These are phyloP conservation scores for Collybia mongolica DNA, from an alignment of 768 basidiomycete species.

Conservation along the genomic window DNA sequence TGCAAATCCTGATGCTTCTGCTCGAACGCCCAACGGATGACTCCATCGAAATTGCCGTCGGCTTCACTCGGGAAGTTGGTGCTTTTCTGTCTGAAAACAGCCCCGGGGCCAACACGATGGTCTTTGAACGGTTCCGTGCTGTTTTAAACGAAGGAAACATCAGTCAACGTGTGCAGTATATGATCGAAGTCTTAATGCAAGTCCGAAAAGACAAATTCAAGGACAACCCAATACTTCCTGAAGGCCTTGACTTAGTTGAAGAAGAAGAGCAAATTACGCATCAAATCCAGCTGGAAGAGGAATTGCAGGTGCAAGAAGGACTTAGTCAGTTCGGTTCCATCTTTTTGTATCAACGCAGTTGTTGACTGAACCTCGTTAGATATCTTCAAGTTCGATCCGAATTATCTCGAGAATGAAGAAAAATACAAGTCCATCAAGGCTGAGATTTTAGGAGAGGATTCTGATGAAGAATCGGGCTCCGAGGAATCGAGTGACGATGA, in stretches of 20 bases:
- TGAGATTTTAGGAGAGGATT: conserved; percentile 92
- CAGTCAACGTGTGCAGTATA: conserved; percentile 96
- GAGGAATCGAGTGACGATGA: conserved; percentile 68
- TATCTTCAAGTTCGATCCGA: conserved; percentile 92
- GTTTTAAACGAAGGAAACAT: conserved; percentile 94
- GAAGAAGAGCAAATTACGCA: conserved; percentile 99
- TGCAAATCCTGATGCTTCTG: conserved; percentile 94
- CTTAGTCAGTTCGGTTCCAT: conserved; percentile 64
- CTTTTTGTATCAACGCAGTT: neutral
- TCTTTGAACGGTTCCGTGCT: conserved; percentile 95
- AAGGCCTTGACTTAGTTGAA: conserved; percentile 94
- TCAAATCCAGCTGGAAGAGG: conserved; percentile 87
- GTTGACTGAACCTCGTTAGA: conserved; percentile 48
- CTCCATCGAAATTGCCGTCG: conserved; percentile 97
- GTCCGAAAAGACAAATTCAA: conserved; percentile 99
- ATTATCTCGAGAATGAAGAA: conserved; percentile 88
- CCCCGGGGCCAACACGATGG: conserved; percentile 91
- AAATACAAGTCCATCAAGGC: conserved; percentile 88
- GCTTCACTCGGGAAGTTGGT: conserved; percentile 96
- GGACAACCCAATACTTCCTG: conserved; percentile 93
- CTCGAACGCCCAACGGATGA: conserved; percentile 96
- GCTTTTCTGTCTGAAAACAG: conserved; percentile 92
- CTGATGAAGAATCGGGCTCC: conserved; percentile 69
- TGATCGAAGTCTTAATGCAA: conserved; percentile 99
- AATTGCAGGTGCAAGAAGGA: conserved; percentile 91